These are phyloP conservation scores for Paraurostyla sp. DNA, from an alignment of 73 alveolate genomes.

Conservation along the genomic window DNA sequence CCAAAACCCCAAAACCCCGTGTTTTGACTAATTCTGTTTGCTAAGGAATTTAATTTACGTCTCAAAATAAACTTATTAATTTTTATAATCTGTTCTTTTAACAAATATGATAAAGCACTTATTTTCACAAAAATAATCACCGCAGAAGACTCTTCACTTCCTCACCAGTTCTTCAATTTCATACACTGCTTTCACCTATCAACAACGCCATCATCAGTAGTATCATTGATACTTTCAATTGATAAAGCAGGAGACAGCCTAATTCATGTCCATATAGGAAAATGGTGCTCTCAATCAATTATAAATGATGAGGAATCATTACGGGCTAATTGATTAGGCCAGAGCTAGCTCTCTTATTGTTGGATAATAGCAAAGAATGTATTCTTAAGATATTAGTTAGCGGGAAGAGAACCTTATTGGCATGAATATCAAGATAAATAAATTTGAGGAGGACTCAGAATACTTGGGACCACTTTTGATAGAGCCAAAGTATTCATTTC, in stretches of 20 bases:
- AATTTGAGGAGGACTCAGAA: neutral
- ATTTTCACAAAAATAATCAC: neutral
- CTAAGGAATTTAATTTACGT: neutral
- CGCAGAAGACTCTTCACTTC: too few relatives aligned
- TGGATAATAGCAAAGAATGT: neutral
- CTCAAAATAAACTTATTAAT: slow-evolving; percentile 26
- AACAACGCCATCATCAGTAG: too few relatives aligned
- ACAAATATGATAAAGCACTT: slow-evolving; percentile 31
- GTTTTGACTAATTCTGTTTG: neutral
- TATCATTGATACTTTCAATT: too few relatives aligned
- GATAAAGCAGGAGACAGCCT: too few relatives aligned
- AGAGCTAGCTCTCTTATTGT: too few relatives aligned
- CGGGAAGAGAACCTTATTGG: neutral
- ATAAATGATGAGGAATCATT: too few relatives aligned
- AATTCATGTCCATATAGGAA: too few relatives aligned
- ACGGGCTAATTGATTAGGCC: too few relatives aligned
- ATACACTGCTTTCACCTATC: too few relatives aligned
- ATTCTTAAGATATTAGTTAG: neutral
- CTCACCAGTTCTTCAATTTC: too few relatives aligned
- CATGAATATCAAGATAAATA: neutral
- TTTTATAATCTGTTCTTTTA: slow-evolving; percentile 21
- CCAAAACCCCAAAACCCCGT: slow-evolving; percentile 40
- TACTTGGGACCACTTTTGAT: slow-evolving; percentile 28
- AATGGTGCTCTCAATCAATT: too few relatives aligned
- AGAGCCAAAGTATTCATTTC: neutral